These are phyloP conservation scores for Panicum miliaceum DNA, from an alignment of 176 grass and related monocot species.

Conservation along the genomic window DNA sequence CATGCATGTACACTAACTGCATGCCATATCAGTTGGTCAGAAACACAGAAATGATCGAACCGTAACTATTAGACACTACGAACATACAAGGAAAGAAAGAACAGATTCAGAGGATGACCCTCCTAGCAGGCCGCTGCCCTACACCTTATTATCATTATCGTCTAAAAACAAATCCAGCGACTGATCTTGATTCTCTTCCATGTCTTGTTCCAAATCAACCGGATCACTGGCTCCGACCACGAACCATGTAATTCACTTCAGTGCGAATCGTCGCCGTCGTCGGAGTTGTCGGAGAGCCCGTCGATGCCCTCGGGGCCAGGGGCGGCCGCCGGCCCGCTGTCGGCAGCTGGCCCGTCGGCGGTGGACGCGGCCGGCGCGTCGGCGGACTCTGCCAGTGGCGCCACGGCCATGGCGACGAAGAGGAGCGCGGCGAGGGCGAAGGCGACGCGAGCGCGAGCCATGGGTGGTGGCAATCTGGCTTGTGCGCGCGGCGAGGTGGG, in stretches of 20 bases:
- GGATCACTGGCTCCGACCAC: neutral
- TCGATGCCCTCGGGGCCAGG: neutral
- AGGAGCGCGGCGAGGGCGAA: neutral
- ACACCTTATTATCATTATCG: neutral
- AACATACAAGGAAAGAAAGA: neutral
- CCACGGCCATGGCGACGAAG: slow-evolving; percentile 23
- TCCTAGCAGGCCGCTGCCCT: neutral
- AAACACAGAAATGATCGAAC: neutral
- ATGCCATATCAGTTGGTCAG: neutral
- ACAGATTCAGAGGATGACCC: neutral
- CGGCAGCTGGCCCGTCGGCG: neutral
- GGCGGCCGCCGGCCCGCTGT: neutral
- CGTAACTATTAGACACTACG: neutral
- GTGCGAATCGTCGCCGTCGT: neutral
- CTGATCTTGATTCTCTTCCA: neutral
- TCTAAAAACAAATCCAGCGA: neutral
- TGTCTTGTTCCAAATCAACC: neutral
- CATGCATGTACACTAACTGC: neutral
- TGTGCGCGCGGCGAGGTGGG: neutral
- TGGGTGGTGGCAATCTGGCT: neutral
- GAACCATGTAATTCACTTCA: neutral
- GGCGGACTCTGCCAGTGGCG: neutral
- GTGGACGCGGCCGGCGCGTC: neutral
- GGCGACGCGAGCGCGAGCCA: slow-evolving; percentile 11
- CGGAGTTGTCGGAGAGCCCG: neutral